Evolutionary conservation across 345 rosid species (phyloP).

Genomic region (Boechera divaricarpa): DNA sequence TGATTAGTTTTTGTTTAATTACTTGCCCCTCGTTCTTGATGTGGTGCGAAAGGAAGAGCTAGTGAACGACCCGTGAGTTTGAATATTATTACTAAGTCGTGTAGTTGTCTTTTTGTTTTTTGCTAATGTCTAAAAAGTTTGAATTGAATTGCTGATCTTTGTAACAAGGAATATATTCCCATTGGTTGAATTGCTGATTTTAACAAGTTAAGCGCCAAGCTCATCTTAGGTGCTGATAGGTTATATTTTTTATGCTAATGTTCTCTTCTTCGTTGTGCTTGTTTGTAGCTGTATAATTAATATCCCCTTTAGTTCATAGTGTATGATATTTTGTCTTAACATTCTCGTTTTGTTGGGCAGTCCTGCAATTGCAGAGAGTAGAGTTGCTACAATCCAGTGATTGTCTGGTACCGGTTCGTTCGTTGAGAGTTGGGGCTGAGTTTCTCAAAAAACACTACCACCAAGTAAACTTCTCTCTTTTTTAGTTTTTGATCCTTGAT

Average conservation of each 20-base stretch:
- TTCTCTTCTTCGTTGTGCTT: neutral
- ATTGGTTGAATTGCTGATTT: conserved; percentile 88
- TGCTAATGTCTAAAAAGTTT: conserved; percentile 11
- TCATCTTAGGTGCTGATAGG: conserved; percentile 89
- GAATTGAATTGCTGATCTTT: neutral
- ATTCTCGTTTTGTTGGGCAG: conserved; percentile 49
- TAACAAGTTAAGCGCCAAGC: conserved; percentile 90
- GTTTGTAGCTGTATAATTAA: neutral
- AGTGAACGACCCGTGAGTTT: conserved; percentile 71
- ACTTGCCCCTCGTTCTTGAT: conserved; percentile 71
- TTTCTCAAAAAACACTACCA: conserved; percentile 82
- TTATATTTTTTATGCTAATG: conserved; percentile 29
- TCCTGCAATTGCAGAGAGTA: conserved; percentile 71
- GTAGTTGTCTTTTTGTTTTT: neutral
- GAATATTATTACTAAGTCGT: neutral
- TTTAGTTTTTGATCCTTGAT: conserved; percentile 26
- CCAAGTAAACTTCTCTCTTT: conserved; percentile 49
- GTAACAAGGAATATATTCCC: conserved; percentile 87
- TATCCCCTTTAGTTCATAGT: neutral
- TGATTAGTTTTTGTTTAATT: neutral
- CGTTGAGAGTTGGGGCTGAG: conserved; percentile 94
- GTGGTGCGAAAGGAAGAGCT: conserved; percentile 87
- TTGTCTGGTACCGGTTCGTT: conserved; percentile 90
- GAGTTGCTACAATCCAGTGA: conserved; percentile 89
- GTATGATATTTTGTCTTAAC: neutral